A percentile compares a stretch with the other conserved stretches of the same genome.
phyloP scores from a whole-genome alignment of 2,329 filamentous ascomycete genomes.

The Calonectria hongkongensis region DNA sequence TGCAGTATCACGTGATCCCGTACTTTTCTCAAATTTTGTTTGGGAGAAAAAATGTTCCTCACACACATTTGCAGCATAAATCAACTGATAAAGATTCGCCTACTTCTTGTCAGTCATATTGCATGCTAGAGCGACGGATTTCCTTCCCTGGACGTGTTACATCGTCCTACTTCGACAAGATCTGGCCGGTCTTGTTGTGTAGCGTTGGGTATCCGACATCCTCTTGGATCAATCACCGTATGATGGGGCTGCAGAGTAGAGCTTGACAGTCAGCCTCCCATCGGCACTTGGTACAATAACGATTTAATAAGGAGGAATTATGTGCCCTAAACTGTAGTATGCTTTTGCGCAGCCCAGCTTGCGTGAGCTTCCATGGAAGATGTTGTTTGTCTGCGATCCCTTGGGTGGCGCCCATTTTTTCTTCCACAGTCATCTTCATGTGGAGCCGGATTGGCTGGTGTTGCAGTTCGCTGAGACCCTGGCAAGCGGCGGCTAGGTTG shows the following conservation, averaged over 20 bases:
- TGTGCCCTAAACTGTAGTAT: constrained; percentile 33
- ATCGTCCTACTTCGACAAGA: constrained; percentile 48
- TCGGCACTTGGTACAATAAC: constrained; percentile 23
- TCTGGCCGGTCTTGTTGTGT: constrained; percentile 50
- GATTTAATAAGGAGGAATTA: constrained; percentile 12
- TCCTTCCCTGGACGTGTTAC: constrained; percentile 52
- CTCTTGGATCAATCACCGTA: constrained; percentile 3
- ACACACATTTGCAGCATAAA: constrained; percentile 72
- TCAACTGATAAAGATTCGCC: constrained; percentile 73
- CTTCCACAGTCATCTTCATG: neutral
- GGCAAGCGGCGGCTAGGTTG: constrained; percentile 31
- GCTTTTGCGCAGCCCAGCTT: constrained; percentile 13
- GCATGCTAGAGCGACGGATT: constrained; percentile 71
- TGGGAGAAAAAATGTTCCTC: constrained; percentile 35
- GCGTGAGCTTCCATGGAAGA: constrained; percentile 2
- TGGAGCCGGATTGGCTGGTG: constrained; percentile 5
- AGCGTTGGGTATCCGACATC: constrained; percentile 59
- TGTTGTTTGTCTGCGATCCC: constrained; percentile 20
- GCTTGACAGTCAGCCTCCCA: neutral
- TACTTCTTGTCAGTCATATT: constrained; percentile 77
- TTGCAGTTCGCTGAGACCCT: constrained; percentile 24
- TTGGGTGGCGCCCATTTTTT: constrained; percentile 16
- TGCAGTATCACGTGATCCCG: constrained; percentile 54
- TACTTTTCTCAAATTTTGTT: constrained; percentile 15
- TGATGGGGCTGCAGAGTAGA: constrained; percentile 1